phyloP scores from a whole-genome alignment of 2,329 filamentous ascomycete species.

The Talaromyces sp. region DNA sequence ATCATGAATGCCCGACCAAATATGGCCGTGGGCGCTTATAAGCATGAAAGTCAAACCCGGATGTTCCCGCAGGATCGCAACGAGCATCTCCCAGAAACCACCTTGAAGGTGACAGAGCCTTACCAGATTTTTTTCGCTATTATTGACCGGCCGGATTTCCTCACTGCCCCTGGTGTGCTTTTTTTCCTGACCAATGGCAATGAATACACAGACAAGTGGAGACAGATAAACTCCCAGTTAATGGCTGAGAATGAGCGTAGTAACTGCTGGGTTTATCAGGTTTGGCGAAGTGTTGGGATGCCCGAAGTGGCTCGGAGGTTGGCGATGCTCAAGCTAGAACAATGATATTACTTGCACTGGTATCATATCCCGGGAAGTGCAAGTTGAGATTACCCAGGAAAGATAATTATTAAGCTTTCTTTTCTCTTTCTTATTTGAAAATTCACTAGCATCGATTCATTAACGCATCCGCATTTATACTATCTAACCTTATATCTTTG shows the following conservation, averaged over 20 bases:
- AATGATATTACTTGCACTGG: neutral
- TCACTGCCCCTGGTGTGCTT: slow-evolving; percentile 6
- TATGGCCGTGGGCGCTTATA: slow-evolving; percentile 9
- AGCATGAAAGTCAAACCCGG: slow-evolving; percentile 1
- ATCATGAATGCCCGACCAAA: slow-evolving; percentile 12
- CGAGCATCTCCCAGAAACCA: neutral
- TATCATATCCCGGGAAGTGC: too few relatives aligned
- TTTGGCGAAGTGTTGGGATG: slow-evolving; percentile 17
- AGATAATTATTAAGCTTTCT: too few relatives aligned
- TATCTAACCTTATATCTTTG: too few relatives aligned
- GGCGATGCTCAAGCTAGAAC: neutral
- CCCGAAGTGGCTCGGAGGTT: slow-evolving; percentile 14
- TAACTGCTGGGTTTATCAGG: slow-evolving; percentile 5
- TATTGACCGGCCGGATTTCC: slow-evolving; percentile 14
- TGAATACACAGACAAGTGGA: slow-evolving; percentile 5
- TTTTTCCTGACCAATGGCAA: slow-evolving; percentile 13
- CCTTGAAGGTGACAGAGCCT: slow-evolving; percentile 4
- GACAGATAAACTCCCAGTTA: neutral
- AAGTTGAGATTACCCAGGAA: too few relatives aligned
- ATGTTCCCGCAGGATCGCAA: slow-evolving; percentile 4
- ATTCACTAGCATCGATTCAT: too few relatives aligned
- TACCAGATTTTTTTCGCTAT: slow-evolving; percentile 8
- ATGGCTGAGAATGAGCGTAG: neutral
- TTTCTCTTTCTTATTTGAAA: too few relatives aligned
- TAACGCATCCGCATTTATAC: too few relatives aligned